Base-by-base conservation (phyloP, 108 stramenopile species). In the Conticribra weissflogii region DNA sequence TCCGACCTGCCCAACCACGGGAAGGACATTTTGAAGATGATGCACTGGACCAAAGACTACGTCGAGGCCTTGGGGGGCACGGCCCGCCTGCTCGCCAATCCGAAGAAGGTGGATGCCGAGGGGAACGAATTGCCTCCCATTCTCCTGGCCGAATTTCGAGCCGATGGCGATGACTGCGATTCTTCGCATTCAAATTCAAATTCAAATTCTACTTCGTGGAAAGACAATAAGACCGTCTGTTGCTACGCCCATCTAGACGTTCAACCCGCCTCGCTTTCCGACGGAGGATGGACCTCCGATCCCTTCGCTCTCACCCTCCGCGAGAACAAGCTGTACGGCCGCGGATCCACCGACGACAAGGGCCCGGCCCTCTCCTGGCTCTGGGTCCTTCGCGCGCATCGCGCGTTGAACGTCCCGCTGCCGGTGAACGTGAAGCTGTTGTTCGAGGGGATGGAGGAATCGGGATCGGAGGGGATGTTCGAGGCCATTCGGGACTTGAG, bases 381-480 rank as follows among this genome's bases (percentile, higher is more conserved):
- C 22, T 93, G 92, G 92, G 83, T 86, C 46, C 72, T 93, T 19
- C 83, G 89, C 50, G 87, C 89, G 3, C 87, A 89, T 66, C 76
- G 83, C 47, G 69, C 69, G 50, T 59, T 91, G 60, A 78, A 79
- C 32, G 68, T 89, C 3, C 76, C 79, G 0, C 65, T 90, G 16
- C 89, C 89, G 2, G 88, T 93, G 19, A 89, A 91, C 68, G 68
- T 91, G 14, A 94, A 94, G 65, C 62, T 90, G 19, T 48, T 94
- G 33, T 94, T 79, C 56, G 92, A 93, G 63, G 92, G 89, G 44
- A 93, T 93, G 92, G 92, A 93, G 68, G 92, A 93, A 75, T 76
- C 49, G 41, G 89, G 92, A n/a, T 83, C 81, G 19, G 88, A 80
- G 61, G 92, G 92, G 0, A 56, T 94, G 50, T 91, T 91, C 66